A percentile compares a stretch with the other conserved stretches of the same genome.
Conservation (phyloP, 331 rosid species). For the Saraca asoca region DNA sequence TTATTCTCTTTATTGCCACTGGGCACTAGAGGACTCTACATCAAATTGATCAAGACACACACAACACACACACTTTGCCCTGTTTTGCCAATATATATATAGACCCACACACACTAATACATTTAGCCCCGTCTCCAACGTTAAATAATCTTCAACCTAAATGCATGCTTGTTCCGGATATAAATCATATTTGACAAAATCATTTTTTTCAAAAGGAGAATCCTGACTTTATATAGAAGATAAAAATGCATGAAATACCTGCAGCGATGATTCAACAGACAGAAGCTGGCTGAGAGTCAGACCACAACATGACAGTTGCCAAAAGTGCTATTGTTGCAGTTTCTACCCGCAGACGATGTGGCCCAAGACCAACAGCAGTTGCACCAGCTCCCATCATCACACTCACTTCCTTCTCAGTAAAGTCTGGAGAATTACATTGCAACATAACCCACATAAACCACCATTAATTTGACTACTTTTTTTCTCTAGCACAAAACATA, state of each 20-base stretch:
- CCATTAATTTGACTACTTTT: conserved; percentile 8
- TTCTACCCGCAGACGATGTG: conserved; percentile 86
- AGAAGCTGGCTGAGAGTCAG: conserved; percentile 53
- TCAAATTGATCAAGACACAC: background rate
- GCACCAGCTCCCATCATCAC: conserved; percentile 79
- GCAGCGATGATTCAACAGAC: conserved; percentile 28
- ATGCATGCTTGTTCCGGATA: background rate
- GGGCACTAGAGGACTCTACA: background rate
- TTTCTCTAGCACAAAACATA: background rate
- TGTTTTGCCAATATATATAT: too few relatives aligned
- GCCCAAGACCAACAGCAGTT: conserved; percentile 75
- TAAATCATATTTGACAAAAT: background rate
- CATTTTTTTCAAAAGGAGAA: background rate
- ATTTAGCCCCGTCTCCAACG: background rate
- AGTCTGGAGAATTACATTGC: conserved; percentile 52
- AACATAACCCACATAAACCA: conserved; percentile 34
- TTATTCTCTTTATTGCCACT: background rate
- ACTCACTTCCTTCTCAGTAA: conserved; percentile 71
- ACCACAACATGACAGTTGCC: conserved; percentile 80
- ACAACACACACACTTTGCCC: background rate
- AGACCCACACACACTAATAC: too few relatives aligned
- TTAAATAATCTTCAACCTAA: background rate
- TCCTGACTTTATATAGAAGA: conserved; percentile 9
- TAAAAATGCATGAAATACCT: conserved; percentile 34
- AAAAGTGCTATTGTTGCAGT: conserved; percentile 86